A percentile compares a stretch with the other conserved stretches of the same genome.
Evolutionary conservation across 805 yeast species (phyloP).

Genomic region (Diddensiella transvaalensis): DNA sequence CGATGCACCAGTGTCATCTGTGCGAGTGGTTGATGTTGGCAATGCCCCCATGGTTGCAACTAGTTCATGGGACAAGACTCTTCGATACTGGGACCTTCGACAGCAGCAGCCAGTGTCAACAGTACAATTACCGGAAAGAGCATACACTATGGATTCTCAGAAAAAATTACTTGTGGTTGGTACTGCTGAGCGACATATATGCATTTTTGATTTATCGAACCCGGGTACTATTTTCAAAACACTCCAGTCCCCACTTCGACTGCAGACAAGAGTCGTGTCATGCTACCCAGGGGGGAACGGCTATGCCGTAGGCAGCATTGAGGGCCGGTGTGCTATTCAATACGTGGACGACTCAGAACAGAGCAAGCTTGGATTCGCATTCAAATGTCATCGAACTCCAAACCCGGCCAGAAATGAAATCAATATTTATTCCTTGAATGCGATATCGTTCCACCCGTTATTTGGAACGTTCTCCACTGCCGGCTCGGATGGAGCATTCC

Average conservation of each 20-base stretch:
- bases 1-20: slow-evolving; percentile 70
- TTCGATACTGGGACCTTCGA: slow-evolving; percentile 93
- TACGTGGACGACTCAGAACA: slow-evolving; percentile 68
- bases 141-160: slow-evolving; percentile 80
- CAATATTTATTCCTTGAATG: slow-evolving; percentile 72
- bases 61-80: slow-evolving; percentile 95
- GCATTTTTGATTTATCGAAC: slow-evolving; percentile 66
- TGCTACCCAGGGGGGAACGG: slow-evolving; percentile 94
- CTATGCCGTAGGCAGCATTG: slow-evolving; percentile 87
- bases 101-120: slow-evolving; percentile 74
- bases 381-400: slow-evolving; percentile 84
- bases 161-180: slow-evolving; percentile 86
- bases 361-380: slow-evolving; percentile 71
- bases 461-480: slow-evolving; percentile 92
- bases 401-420: slow-evolving; percentile 53
- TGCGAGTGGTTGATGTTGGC: slow-evolving; percentile 78
- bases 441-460: slow-evolving; percentile 80
- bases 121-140: slow-evolving; percentile 81
- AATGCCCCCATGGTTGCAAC: slow-evolving; percentile 84
- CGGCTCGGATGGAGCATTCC: slow-evolving; percentile 90
- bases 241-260: slow-evolving; percentile 72
- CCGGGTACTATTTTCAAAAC: slow-evolving; percentile 81
- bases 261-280: slow-evolving; percentile 78
- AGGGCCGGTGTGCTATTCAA: slow-evolving; percentile 93
- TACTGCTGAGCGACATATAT: slow-evolving; percentile 84